These are phyloP conservation scores for Symbiodinium natans DNA, from an alignment of 73 alveolate genomes.

Conservation along the genomic window DNA sequence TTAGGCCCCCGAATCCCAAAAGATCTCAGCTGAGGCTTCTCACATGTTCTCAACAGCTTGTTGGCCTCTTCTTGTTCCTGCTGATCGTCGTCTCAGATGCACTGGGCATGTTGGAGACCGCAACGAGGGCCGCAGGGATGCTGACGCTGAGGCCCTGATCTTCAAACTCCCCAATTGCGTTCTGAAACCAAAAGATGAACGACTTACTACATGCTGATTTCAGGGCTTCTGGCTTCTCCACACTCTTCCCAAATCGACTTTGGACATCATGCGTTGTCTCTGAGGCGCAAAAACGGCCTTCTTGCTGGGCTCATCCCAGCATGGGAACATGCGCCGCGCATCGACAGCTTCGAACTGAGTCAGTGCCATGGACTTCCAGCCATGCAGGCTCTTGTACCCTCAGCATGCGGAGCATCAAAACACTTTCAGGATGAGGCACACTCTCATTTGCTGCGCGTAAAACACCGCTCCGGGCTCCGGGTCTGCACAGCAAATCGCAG, in stretches of 20 bases:
- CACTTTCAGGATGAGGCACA: too few relatives aligned
- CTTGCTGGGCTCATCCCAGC: conserved; percentile 88
- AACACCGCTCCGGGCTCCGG: too few relatives aligned
- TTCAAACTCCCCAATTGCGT: neutral
- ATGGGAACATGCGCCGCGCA: conserved; percentile 73
- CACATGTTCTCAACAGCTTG: neutral
- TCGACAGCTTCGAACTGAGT: conserved; percentile 89
- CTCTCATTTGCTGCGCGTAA: too few relatives aligned
- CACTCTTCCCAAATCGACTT: too few relatives aligned
- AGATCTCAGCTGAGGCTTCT: too few relatives aligned
- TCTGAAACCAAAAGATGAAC: too few relatives aligned
- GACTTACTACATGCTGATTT: too few relatives aligned
- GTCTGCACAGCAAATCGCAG: too few relatives aligned
- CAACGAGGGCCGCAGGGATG: conserved; percentile 36
- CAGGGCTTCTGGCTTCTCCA: too few relatives aligned
- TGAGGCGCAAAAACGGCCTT: conserved; percentile 59
- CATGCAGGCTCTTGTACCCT: conserved; percentile 34
- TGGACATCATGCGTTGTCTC: too few relatives aligned
- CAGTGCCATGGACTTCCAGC: conserved; percentile 73
- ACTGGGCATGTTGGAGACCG: conserved; percentile 83
- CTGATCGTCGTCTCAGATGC: conserved; percentile 52
- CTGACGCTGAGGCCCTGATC: conserved; percentile 53
- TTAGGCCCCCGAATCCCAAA: neutral
- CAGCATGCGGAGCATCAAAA: neutral
- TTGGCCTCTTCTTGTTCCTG: neutral